Percentiles rank a stretch among this genome's conserved stretches.
phyloP scores from a whole-genome alignment of 805 yeast genomes.

The Kazachstania bromeliacearum region DNA sequence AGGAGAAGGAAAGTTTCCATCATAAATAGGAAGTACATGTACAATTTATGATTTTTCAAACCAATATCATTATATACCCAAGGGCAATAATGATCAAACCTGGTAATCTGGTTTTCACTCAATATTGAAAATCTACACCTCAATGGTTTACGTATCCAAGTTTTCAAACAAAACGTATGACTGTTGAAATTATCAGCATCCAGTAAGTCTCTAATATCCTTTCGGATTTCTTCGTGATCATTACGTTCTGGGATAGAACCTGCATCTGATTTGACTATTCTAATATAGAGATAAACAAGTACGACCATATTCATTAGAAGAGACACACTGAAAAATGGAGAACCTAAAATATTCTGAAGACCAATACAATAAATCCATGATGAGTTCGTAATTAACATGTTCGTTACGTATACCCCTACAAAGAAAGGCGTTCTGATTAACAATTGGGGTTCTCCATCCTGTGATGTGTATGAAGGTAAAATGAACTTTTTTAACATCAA shows the following conservation, averaged over 20 bases:
- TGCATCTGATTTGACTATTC: conserved; percentile 65
- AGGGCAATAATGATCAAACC: conserved; percentile 90
- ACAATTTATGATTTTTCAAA: conserved; percentile 74
- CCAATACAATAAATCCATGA: conserved; percentile 48
- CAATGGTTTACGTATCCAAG: conserved; percentile 68
- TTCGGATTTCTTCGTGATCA: conserved; percentile 32
- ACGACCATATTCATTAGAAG: background rate
- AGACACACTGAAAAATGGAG: background rate
- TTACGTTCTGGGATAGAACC: conserved; percentile 65
- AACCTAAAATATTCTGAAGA: conserved; percentile 44
- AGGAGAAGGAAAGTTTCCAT: background rate
- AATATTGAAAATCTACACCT: conserved; percentile 65
- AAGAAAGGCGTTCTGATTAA: conserved; percentile 62
- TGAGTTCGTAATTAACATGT: conserved; percentile 51
- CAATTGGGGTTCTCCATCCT: conserved; percentile 18
- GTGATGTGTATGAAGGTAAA: conserved; percentile 32
- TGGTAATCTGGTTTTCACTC: conserved; percentile 54
- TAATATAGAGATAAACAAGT: conserved; percentile 23
- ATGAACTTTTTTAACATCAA: conserved; percentile 31
- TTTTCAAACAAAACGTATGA: conserved; percentile 64
- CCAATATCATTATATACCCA: conserved; percentile 91
- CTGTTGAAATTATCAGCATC: conserved; percentile 58
- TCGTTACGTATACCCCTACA: conserved; percentile 70
- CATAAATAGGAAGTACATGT: conserved; percentile 41
- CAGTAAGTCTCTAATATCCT: conserved; percentile 49